A percentile compares a stretch with the other conserved stretches of the same genome.
phyloP scores from a whole-genome alignment of 2,329 filamentous ascomycete genomes.

The Hypoxylon sp. region DNA sequence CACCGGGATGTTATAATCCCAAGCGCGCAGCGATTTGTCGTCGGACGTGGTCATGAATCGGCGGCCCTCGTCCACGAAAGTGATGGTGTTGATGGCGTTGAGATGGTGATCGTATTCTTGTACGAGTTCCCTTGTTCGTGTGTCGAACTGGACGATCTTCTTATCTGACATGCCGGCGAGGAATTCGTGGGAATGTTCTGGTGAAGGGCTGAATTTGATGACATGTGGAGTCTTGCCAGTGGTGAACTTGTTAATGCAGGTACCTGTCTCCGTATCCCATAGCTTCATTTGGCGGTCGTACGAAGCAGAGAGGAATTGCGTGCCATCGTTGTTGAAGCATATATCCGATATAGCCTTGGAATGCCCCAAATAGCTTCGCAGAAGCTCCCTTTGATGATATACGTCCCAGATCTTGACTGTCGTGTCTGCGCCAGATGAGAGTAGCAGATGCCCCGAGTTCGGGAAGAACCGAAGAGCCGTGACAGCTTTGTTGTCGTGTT shows the following conservation, averaged over 20 bases:
- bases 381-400: constrained; percentile 87
- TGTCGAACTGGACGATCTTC: constrained; percentile 98
- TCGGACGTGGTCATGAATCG: constrained; percentile 98
- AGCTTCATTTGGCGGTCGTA: constrained; percentile 98
- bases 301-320: constrained; percentile 88
- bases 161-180: constrained; percentile 98
- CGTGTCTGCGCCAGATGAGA: constrained; percentile 90
- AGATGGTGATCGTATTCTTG: constrained; percentile 99
- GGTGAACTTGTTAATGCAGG: constrained; percentile 88
- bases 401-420: constrained; percentile 96
- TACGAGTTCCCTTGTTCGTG: constrained; percentile 80
- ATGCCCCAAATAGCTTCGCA: constrained; percentile 93
- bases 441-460: constrained; percentile 83
- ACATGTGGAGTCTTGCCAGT: constrained; percentile 97
- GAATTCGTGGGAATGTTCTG: constrained; percentile 86
- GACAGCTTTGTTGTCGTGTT: constrained; percentile 83
- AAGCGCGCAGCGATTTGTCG: constrained; percentile 94
- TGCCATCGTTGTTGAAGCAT: constrained; percentile 85
- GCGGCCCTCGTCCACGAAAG: constrained; percentile 92
- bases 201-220: constrained; percentile 88
- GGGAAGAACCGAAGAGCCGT: constrained; percentile 94
- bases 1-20: constrained; percentile 98
- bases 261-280: constrained; percentile 97
- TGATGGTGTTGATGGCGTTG: constrained; percentile 97
- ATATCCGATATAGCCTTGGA: constrained; percentile 90